Conservation (phyloP, 441 rosid species). For the Melianthus villosus region DNA sequence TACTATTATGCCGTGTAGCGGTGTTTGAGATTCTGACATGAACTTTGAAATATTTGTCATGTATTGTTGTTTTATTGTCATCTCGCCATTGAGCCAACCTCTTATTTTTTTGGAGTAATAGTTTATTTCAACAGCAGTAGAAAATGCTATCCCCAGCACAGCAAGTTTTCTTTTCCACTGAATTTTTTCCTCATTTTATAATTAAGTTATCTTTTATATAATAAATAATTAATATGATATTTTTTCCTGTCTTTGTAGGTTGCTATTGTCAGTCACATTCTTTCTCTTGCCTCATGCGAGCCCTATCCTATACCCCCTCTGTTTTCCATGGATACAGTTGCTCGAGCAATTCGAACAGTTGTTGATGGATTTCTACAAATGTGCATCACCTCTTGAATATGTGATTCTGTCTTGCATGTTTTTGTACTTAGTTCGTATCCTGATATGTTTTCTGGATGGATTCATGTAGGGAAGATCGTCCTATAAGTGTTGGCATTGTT, state of each 20-base stretch:
- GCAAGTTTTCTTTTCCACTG: not conserved
- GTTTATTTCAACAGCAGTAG: too few species aligned
- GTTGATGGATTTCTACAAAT: conserved; percentile 91
- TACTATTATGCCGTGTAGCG: too few species aligned
- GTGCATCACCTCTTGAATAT: conserved; percentile 21
- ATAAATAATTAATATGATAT: too few species aligned
- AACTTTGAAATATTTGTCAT: too few species aligned
- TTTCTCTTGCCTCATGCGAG: conserved; percentile 58
- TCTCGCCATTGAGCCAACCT: too few species aligned
- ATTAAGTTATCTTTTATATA: too few species aligned
- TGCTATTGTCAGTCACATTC: conserved; percentile 67
- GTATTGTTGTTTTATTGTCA: too few species aligned
- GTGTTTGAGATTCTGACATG: too few species aligned
- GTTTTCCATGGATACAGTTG: conserved; percentile 50
- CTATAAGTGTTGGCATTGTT: conserved; percentile 31
- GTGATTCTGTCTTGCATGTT: conserved; percentile 8
- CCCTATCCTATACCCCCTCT: conserved; percentile 56
- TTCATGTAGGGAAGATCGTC: conserved; percentile 39
- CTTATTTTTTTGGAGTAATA: too few species aligned
- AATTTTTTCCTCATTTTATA: not conserved
- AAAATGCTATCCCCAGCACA: too few species aligned
- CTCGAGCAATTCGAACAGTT: conserved; percentile 55
- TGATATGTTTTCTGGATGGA: conserved; percentile 12
- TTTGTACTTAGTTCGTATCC: conserved; percentile 5
- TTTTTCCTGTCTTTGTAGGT: conserved; percentile 39